Evolutionary conservation across 1,139 yeast genomes (phyloP), one percentile per base, ranked within the genome.

Genomic region (Torulaspora pretoriensis): DNA sequence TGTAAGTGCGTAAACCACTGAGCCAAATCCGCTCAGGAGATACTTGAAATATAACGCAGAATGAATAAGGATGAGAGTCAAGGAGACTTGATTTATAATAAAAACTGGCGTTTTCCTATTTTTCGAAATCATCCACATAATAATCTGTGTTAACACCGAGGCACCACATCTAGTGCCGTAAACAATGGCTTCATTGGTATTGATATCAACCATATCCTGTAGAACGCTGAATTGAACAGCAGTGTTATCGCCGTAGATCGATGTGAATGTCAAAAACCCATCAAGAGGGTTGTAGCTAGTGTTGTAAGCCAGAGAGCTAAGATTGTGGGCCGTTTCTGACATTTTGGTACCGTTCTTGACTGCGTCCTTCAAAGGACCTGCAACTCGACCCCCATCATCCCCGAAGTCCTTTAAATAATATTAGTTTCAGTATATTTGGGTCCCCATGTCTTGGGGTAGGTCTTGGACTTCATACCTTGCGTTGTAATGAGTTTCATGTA

Each of bases 61-160:
- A 47, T 82, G 83, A 9, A 86, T 48, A 4, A 82, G 64, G 35
- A 81, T 66, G 3, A 78, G 61, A 2, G 77, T 43, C 43, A 89
- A 70, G 14, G 85, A 77, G 2, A 70, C 44, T 57, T 80, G 81
- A 64, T 89, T 88, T 43, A 87, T 67, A 17, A 81, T 64, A 61
- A 86, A 89, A 27, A 88, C 77, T 3, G 89, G 85, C 0, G 89
- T 77, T 33, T 67, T 73, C 55, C 71, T 77, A 46, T 72, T 74
- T 35, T 69, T 72, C 4, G 80, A 70, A 6, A 78, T 62, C 40
- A 73, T 60, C 52, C 67, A 63, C 43, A 72, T 65, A 14, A 68
- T 61, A 24, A 69, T 60, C 45, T 70, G 58, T 2, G 73, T 72
- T 4, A 65, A 49, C 4, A 59, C 61, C 13, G 74, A 71, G 41